Percentiles rank a stretch among this genome's conserved stretches.
phyloP scores from a whole-genome alignment of 768 basidiomycete species.

The Guyanaporus albipodus region DNA sequence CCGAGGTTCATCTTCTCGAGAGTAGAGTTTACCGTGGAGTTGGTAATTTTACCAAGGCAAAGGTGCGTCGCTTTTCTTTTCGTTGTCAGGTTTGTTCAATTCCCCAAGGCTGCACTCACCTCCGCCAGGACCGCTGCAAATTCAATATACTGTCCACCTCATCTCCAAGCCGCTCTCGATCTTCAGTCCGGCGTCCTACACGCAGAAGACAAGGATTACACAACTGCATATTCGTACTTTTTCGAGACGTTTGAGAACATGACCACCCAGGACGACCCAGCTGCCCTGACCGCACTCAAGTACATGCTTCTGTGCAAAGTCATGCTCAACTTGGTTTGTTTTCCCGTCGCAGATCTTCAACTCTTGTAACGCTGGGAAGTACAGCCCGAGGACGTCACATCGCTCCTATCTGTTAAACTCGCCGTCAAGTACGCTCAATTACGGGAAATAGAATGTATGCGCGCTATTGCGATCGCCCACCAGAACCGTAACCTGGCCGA shows the following conservation, averaged over 20 bases:
- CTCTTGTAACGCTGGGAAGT: neutral
- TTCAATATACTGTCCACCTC: conserved; percentile 87
- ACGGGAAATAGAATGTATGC: conserved; percentile 93
- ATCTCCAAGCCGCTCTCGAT: conserved; percentile 58
- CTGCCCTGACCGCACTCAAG: conserved; percentile 82
- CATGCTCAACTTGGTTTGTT: conserved; percentile 88
- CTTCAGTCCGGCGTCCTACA: conserved; percentile 80
- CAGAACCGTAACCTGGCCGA: conserved; percentile 84
- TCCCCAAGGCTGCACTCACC: conserved; percentile 71
- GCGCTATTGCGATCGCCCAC: conserved; percentile 91
- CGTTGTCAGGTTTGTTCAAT: neutral
- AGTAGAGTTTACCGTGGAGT: conserved; percentile 87
- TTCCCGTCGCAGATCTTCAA: neutral
- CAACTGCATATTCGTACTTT: conserved; percentile 95
- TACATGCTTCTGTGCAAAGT: conserved; percentile 99
- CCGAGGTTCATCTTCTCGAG: conserved; percentile 94
- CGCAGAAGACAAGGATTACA: conserved; percentile 98
- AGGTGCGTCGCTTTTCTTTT: conserved; percentile 44
- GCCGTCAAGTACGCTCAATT: conserved; percentile 84
- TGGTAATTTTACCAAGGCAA: conserved; percentile 86
- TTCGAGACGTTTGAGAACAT: conserved; percentile 95
- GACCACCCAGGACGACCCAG: conserved; percentile 68
- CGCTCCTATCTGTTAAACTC: conserved; percentile 81
- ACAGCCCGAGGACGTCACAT: conserved; percentile 91
- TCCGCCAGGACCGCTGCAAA: conserved; percentile 92